Evolutionary conservation across 2,329 filamentous ascomycete genomes (phyloP).

Genomic region (Aspergillus ochraceus): DNA sequence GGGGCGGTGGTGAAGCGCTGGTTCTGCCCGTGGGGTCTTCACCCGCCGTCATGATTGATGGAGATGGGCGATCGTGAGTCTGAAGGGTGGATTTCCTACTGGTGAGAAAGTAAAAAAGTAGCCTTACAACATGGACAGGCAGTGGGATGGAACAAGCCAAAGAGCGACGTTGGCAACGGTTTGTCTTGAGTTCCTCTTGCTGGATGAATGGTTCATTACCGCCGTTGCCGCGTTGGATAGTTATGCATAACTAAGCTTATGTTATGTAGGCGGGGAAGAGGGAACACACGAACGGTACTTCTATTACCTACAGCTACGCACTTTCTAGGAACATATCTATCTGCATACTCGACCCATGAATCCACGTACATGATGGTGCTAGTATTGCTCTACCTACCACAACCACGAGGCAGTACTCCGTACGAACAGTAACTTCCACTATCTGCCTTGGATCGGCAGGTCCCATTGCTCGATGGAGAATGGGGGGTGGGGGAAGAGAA

Average conservation of each 20-base stretch:
- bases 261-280: background rate
- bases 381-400: background rate
- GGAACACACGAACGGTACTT: background rate
- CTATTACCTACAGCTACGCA: background rate
- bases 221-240: conserved; percentile 4
- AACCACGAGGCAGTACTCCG: background rate
- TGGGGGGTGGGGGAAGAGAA: background rate
- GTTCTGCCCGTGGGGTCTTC: conserved; percentile 27
- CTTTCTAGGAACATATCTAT: too few species aligned
- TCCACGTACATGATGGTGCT: too few species aligned
- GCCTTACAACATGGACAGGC: background rate
- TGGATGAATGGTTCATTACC: background rate
- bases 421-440: background rate
- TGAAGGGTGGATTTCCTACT: conserved; percentile 7
- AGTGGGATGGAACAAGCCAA: background rate
- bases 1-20: conserved; percentile 18
- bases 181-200: background rate
- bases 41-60: conserved; percentile 26
- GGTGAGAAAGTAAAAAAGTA: conserved; percentile 1
- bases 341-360: background rate
- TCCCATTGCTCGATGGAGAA: conserved; percentile 2
- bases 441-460: conserved; percentile 1
- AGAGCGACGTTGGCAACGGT: background rate
- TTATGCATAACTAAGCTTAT: background rate
- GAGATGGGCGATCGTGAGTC: conserved; percentile 5